Conservation (phyloP, 306 rosid genomes). For the Geum urbanum region DNA sequence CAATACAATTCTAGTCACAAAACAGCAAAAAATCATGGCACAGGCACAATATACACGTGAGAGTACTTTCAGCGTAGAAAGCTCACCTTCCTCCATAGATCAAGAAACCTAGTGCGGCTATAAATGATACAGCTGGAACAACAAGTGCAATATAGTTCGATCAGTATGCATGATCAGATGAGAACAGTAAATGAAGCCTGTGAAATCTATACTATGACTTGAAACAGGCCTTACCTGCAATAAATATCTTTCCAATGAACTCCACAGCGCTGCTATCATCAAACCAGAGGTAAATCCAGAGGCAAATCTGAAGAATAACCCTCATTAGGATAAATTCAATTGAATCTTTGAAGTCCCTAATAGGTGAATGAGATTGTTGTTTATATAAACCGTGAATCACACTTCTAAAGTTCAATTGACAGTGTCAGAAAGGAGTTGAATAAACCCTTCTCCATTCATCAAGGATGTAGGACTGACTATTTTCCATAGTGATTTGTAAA, state of each 20-base stretch:
- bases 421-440: slow-evolving; percentile 9
- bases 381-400: background rate
- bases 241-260: slow-evolving; percentile 65
- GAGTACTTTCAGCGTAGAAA: slow-evolving; percentile 24
- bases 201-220: slow-evolving; percentile 15
- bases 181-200: slow-evolving; percentile 4
- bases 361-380: background rate
- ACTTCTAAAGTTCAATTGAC: slow-evolving; percentile 8
- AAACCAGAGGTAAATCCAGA: slow-evolving; percentile 87
- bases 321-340: slow-evolving; percentile 12
- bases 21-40: slow-evolving; percentile 18
- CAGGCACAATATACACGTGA: slow-evolving; percentile 11
- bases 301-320: slow-evolving; percentile 56
- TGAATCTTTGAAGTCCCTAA: background rate
- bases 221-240: slow-evolving; percentile 69
- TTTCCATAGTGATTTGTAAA: background rate
- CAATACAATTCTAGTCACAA: slow-evolving; percentile 14
- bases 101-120: slow-evolving; percentile 93
- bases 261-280: slow-evolving; percentile 52
- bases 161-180: slow-evolving; percentile 13
- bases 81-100: slow-evolving; percentile 93
- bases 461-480: background rate
- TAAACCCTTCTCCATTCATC: background rate
- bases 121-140: slow-evolving; percentile 66
- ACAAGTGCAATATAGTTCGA: background rate